Percentiles rank a stretch among this genome's conserved stretches.
Conservation (phyloP, 169 alveolate genomes). For the Toxoplasma gondii region DNA sequence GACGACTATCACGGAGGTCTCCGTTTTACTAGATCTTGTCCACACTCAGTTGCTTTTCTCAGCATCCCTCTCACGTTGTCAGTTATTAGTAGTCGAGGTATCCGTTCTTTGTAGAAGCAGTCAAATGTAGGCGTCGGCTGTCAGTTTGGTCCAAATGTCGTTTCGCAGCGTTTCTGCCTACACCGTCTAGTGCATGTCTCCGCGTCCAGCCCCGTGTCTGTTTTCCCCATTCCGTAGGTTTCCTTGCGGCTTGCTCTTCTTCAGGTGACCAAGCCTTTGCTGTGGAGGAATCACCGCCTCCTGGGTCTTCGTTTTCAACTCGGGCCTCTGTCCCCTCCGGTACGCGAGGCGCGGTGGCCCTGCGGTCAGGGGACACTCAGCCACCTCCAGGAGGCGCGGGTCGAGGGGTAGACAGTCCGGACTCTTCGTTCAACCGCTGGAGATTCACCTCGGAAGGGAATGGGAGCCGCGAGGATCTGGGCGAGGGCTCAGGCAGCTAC, state of each 20-base stretch:
- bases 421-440: not conserved
- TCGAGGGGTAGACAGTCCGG: too few relatives aligned
- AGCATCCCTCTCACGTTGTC: too few relatives aligned
- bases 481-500: not conserved
- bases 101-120: too few relatives aligned
- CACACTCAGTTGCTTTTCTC: too few relatives aligned
- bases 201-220: not conserved
- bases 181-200: not conserved
- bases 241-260: too few relatives aligned
- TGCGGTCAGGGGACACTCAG: not conserved
- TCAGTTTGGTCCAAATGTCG: too few relatives aligned
- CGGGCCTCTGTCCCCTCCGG: not conserved
- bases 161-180: too few relatives aligned
- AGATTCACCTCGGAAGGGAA: not conserved
- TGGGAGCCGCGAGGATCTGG: not conserved
- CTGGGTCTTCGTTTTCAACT: not conserved
- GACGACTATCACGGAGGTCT: not conserved
- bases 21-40: not conserved
- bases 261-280: not conserved
- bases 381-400: not conserved
- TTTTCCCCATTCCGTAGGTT: too few relatives aligned
- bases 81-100: too few relatives aligned
- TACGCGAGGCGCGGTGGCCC: not conserved
- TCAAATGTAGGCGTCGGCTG: too few relatives aligned
- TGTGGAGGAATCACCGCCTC: not conserved